These are phyloP conservation scores for Athelia psychrophila DNA, from an alignment of 1,284 basidiomycete species.

Conservation along the genomic window DNA sequence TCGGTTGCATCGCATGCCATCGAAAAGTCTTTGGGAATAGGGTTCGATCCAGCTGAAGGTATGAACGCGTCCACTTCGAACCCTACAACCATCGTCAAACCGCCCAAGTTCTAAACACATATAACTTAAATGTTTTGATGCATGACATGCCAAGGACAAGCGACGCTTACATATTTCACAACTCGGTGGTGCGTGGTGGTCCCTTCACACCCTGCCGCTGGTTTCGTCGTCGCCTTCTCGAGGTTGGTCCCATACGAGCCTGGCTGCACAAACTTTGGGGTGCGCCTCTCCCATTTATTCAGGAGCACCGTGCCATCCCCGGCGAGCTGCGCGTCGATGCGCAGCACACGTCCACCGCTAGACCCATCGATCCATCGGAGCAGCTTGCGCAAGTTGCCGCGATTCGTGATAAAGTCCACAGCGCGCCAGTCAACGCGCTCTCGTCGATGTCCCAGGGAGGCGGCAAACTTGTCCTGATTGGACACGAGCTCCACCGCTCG, in stretches of 20 bases:
- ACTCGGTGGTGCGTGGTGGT: slow-evolving; percentile 50
- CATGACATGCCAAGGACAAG: background rate
- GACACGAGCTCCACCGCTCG: slow-evolving; percentile 41
- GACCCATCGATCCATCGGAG: slow-evolving; percentile 44
- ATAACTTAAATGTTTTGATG: background rate
- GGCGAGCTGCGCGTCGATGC: slow-evolving; percentile 55
- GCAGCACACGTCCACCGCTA: slow-evolving; percentile 37
- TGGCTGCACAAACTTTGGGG: slow-evolving; percentile 27
- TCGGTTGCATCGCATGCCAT: slow-evolving; percentile 20
- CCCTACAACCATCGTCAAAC: slow-evolving; percentile 28
- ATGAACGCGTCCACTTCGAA: slow-evolving; percentile 33
- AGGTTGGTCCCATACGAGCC: slow-evolving; percentile 47
- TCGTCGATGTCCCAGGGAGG: slow-evolving; percentile 12
- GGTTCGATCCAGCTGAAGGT: slow-evolving; percentile 14
- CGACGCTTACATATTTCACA: slow-evolving; percentile 43
- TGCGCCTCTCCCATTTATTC: slow-evolving; percentile 44
- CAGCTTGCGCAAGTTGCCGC: slow-evolving; percentile 56
- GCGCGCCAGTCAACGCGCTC: slow-evolving; percentile 40
- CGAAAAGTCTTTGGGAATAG: slow-evolving; percentile 34
- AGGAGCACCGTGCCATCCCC: slow-evolving; percentile 51
- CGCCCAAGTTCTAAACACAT: slow-evolving; percentile 21
- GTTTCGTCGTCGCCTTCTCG: slow-evolving; percentile 43
- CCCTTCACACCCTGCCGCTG: slow-evolving; percentile 38
- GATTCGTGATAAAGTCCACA: slow-evolving; percentile 55
- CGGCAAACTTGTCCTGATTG: slow-evolving; percentile 1